phyloP scores from a whole-genome alignment of 179 eudicot genomes.

The Patellifolia procumbens region DNA sequence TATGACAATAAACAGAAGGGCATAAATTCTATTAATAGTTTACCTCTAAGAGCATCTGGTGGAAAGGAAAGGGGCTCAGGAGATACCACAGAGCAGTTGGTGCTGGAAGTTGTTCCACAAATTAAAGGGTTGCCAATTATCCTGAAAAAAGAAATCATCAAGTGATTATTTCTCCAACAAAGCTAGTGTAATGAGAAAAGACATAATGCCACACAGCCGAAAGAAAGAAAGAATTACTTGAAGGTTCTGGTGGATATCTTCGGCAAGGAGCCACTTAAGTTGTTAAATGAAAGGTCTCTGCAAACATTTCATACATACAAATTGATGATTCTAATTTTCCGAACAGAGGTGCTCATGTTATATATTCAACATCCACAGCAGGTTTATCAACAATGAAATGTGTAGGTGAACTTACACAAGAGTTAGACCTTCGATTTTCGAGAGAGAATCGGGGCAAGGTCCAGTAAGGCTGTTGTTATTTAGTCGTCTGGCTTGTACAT shows the following conservation, averaged over 20 bases:
- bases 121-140: conserved; percentile 77
- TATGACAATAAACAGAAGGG: background rate
- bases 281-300: conserved; percentile 84
- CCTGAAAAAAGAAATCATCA: conserved; percentile 42
- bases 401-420: conserved; percentile 34
- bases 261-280: conserved; percentile 71
- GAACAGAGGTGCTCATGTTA: background rate
- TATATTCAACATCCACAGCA: background rate
- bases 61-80: conserved; percentile 78
- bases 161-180: conserved; percentile 6
- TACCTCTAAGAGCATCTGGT: conserved; percentile 60
- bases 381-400: background rate
- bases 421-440: conserved; percentile 33
- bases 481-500: conserved; percentile 31
- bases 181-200: background rate
- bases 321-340: background rate
- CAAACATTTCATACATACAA: conserved; percentile 14
- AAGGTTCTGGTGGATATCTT: conserved; percentile 70
- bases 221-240: conserved; percentile 41
- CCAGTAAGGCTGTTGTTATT: conserved; percentile 44
- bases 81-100: conserved; percentile 71
- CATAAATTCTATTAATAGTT: background rate
- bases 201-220: background rate
- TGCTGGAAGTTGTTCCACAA: conserved; percentile 55
- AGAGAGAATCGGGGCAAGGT: conserved; percentile 36